Evolutionary conservation across 768 basidiomycete species (phyloP), one percentile per base, ranked within the genome.

Genomic region (Kwoniella sp.): DNA sequence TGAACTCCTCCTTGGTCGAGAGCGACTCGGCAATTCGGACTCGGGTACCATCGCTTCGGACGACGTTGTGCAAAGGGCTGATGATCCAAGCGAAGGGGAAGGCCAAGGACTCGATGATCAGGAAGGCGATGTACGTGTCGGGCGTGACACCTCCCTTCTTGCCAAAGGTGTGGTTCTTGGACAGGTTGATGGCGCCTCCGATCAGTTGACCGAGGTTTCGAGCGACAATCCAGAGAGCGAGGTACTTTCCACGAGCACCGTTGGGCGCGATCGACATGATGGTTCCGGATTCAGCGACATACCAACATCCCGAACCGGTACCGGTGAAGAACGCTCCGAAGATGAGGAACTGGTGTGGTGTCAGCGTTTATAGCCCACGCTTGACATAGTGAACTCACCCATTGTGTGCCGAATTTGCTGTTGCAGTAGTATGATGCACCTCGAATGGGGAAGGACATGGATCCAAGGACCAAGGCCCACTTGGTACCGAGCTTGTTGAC

Each of bases 401-500:
- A 50, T 50, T 50, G 48, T 8, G 39, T 31, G 33, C 48, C 48
- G 26, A 50, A 50, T 50, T 50, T 50, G 42, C 48, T 50, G 31
- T 50, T 50, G 31, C 48, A 50, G 39, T 50, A 50, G 20, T 50
- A 50, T 15, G 48, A 50, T 31, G 48, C 48, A 41, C 48, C 48
- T 50, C 48, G 38, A 31, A 50, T 50, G 23, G 48, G 47, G 47
- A 60, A 55, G 5, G 49, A 38, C 31, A 47, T 40, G 23, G 56
- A 57, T 14, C 51, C 51, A 39, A 66, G 52, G 29, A 60, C 38
- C 34, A 56, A 58, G 15, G 65, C 49, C 56, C 56, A 63, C 38
- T 60, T 60, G 26, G 57, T 66, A 28, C 65, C 65, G 43, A 66
- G 20, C 40, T 60, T 57, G 58, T 66, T 66, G 52, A 66, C 51